Base-by-base conservation (phyloP, 2,329 filamentous ascomycete species). In the Parafenestella ontariensis region DNA sequence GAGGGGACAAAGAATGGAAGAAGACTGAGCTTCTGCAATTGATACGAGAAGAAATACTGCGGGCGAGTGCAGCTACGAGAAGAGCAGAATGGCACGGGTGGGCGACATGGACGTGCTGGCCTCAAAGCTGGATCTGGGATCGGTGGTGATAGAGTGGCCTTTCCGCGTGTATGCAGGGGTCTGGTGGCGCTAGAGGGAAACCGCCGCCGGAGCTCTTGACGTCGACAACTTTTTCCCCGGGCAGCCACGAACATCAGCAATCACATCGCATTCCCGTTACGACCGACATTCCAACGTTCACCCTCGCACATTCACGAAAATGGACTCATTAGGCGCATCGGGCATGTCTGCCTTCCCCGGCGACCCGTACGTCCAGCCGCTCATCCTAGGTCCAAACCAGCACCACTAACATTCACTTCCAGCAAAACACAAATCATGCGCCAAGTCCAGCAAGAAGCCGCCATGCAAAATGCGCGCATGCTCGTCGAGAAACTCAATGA, bases 401-500 rank as follows among this genome's bases (percentile, higher is more conserved):
- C 24, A 21, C 41, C 36, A 13, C 36, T 49, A 10, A 56, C 43
- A 36, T n/a, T 13, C 43, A n/a, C 29, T 13, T 26, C 45, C 52
- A 60, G 57, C 46, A 82, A 82, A 62, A 76, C 75, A 58, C 69
- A 76, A 47, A 71, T 83, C 53, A 82, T 82, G 78, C 78, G 81
- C 64, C 80, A 83, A 71, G 74, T 83, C 58, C 79, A 80, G 59
- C 81, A 83, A 74, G 80, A 82, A 72, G 76, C 79, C 50, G 81
- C 81, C 46, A 76, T 83, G 61, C 72, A 76, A 54, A 83, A 83
- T 64, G 81, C 81, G 49, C 76, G 79, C 59, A 74, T 77, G 66
- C 74, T 84, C 10, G 80, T 83, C 56, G 80, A 82, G 64, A 83
- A 83, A 78, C 73, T 84, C 60, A 83, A 83, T 73, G 80, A 83